Evolutionary conservation across 805 yeast genomes (phyloP), one percentile per base, ranked within the genome.

Genomic region (Starmerella geochares): DNA sequence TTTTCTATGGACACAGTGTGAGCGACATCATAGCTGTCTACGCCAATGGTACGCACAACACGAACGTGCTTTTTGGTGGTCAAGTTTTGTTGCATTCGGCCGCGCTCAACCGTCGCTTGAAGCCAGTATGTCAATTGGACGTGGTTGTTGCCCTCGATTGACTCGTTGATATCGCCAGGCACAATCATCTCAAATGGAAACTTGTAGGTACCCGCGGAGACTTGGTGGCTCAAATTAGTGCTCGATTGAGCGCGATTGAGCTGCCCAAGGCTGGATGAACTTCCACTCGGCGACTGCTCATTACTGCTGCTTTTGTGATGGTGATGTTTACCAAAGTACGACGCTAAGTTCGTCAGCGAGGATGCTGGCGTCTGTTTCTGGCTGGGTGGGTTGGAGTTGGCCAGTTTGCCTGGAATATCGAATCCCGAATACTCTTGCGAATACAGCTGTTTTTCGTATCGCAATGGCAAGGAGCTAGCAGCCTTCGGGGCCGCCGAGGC

Each of bases 1-100:
- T 90, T 90, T 62, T 87, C 95, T 28, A 90, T 94, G 0, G 94
- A 85, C 58, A 88, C 84, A 0, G 97, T 86, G 65, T 90, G 96
- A 0, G 94, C 75, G 21, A 87, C 71, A 60, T 92, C 97, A 3
- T 84, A 76, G 1, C 94, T 76, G 64, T 90, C 97, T 0, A 94
- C 77, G 1, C 95, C 80, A 52, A 90, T 68, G 0, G 97, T 90
- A 60, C 98, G 75, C 10, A 92, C 78, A 9, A 92, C 79, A 53
- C 95, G 77, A 2, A 92, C 55, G 60, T 81, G 86, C 65, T 80
- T 84, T 58, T 78, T 80, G 16, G 87, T 73, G 7, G 72, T 61
- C 57, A 90, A 65, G 50, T 80, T 79, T 53, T 75, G 75, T 46
- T 80, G 76, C 60, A 84, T 83, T 49, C 87, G 77, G 2, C 94